Base-by-base conservation (phyloP, 345 rosid species). In the Lepidium didymum region DNA sequence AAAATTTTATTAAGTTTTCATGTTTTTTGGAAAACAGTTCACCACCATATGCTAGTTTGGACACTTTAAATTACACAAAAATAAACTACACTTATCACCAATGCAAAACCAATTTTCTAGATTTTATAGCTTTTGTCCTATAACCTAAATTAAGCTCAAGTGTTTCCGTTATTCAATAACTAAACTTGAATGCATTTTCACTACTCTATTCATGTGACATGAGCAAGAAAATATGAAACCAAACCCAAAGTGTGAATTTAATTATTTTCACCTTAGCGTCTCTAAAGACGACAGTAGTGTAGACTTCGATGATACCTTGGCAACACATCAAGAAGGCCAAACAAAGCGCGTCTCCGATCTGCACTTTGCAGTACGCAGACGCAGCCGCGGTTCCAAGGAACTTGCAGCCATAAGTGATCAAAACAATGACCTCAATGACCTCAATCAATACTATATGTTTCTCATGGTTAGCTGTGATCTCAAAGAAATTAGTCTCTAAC, bases 251-350 rank as follows among this genome's bases (percentile, higher is more conserved):
- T 27, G 10, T 12, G 29, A 53, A 53, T 8, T n/a, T n/a, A n/a
- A n/a, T 13, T 31, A 15, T 7, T 27, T 53, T 56, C 29, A 71
- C 79, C 79, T 70, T 57, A 43, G 67, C 25, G 54, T 75, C 79
- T 49, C 64, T 75, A 62, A 58, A 69, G 4, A 57, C 64, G 15
- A 75, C 1, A 46, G 61, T 55, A 37, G 66, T 62, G 67, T 70
- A 75, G 54, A 75, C 36, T 65, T 75, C 79, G 29, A 75, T 70
- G 52, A 75, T 50, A 46, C 79, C 79, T 70, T 75, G 69, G 58
- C 79, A 69, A 58, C 79, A 69, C 79, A 75, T 75, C 62, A 75
- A 56, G 63, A 75, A 65, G 3, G 72, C 79, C 47, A 75, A 65
- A 62, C 71, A 70, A 16, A 75, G 70, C 3, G 75, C 72, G 49